Conservation (phyloP, 805 yeast species). For the Kodamaea nitidulidarum region DNA sequence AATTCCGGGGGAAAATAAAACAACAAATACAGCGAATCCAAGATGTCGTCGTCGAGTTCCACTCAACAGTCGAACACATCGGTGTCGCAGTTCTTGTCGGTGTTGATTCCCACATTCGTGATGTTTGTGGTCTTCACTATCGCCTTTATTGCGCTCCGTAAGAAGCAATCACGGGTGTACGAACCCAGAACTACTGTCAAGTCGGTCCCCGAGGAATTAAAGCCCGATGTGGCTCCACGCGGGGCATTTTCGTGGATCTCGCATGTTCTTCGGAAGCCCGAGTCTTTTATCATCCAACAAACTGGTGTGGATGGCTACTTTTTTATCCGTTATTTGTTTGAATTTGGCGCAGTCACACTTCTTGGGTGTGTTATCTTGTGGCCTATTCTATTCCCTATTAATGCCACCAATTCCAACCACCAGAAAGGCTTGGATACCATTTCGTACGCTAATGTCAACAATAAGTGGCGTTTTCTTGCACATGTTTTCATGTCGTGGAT, state of each 20-base stretch:
- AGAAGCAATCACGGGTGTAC: constrained; percentile 45
- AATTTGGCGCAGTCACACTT: constrained; percentile 49
- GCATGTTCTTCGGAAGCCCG: constrained; percentile 50
- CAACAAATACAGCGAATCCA: neutral
- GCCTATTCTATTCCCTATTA: constrained; percentile 70
- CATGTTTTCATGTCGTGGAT: constrained; percentile 75
- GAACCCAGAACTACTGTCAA: constrained; percentile 48
- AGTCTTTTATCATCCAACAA: constrained; percentile 61
- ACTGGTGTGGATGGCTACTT: constrained; percentile 76
- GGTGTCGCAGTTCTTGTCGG: constrained; percentile 48
- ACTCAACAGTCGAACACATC: constrained; percentile 23
- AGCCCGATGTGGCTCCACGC: constrained; percentile 40
- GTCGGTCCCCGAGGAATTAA: constrained; percentile 43
- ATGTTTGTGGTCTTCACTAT: constrained; percentile 38
- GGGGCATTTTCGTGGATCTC: constrained; percentile 56
- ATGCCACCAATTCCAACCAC: constrained; percentile 63
- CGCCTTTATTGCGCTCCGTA: constrained; percentile 40
- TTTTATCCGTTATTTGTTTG: constrained; percentile 60
- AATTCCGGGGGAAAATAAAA: neutral
- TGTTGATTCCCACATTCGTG: constrained; percentile 43
- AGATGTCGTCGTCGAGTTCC: constrained; percentile 7
- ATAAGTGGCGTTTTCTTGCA: constrained; percentile 66
- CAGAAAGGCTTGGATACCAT: constrained; percentile 59
- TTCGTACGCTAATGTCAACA: constrained; percentile 57
- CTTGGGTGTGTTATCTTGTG: constrained; percentile 53